Evolutionary conservation across 768 basidiomycete species (phyloP), one percentile per base, ranked within the genome.

Genomic region (Tremella mesenterica): DNA sequence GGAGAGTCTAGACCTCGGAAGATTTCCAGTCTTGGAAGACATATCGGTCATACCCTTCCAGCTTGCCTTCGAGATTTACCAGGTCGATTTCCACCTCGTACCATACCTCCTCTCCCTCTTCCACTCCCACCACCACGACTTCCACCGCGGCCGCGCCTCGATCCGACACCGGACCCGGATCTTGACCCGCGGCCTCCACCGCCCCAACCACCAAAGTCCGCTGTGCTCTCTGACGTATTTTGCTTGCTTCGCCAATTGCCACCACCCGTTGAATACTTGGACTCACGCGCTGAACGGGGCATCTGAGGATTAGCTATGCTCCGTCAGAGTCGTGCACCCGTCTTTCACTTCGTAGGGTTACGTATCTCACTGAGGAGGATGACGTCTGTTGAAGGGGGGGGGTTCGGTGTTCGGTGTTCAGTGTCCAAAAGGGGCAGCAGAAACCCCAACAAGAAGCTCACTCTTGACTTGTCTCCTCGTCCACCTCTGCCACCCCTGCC

Each of bases 191-290:
- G 50, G 29, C 58, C 73, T 10, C 67, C 55, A 3, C 59, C 51
- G 14, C 63, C 55, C 18, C 46, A 59, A 27, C 63, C 70, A 8
- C 77, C 80, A 60, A 89, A 87, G 63, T 81, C 78, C 64, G 89
- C 87, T 9, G 87, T 89, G 1, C 85, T 88, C 48, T 83, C 81
- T 50, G 77, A 77, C 9, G 85, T 89, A 64, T 92, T 93, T 69
- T 85, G 82, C 74, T 92, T 92, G 29, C 82, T 80, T 49, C 83
- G 77, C 63, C 80, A 76, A 16, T 61, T 63, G 23, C 69, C 69
- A 4, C 81, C 83, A 2, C 78, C 78, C 21, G 86, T 85, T 13
- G 88, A 87, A 67, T 80, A 92, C 71, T 92, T 92, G 65, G 80
- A 72, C 70, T 93, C 83, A 36, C 89, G 81, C 13, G 77, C 78